These are phyloP conservation scores for Exophiala alcalophila DNA, from an alignment of 2,329 filamentous ascomycete genomes.

Conservation along the genomic window DNA sequence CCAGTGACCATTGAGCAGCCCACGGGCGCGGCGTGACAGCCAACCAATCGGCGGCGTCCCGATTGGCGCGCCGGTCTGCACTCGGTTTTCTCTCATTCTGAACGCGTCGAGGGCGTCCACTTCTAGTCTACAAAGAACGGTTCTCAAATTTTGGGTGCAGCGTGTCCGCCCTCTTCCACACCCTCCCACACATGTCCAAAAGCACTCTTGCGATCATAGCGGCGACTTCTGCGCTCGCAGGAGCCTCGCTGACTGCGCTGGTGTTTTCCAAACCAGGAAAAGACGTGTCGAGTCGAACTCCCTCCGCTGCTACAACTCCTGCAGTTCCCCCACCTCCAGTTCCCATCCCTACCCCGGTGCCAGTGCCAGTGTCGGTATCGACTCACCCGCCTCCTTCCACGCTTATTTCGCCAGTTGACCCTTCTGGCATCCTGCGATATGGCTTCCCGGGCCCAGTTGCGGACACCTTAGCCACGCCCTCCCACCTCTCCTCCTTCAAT, in stretches of 20 bases:
- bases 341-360: constrained; percentile 32
- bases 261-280: constrained; percentile 58
- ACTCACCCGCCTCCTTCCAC: constrained; percentile 25
- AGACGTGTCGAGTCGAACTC: constrained; percentile 36
- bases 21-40: too few relatives aligned
- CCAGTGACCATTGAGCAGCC: too few relatives aligned
- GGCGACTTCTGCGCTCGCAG: constrained; percentile 71
- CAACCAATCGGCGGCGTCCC: background rate
- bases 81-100: too few relatives aligned
- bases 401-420: constrained; percentile 60
- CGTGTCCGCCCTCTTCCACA: background rate
- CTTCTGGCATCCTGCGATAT: constrained; percentile 74
- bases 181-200: constrained; percentile 64
- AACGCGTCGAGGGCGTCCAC: too few relatives aligned
- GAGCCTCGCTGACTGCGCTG: constrained; percentile 68
- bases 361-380: constrained; percentile 29
- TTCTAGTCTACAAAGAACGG: background rate
- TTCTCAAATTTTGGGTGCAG: background rate
- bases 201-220: constrained; percentile 72
- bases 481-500: constrained; percentile 85
- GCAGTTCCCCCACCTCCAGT: constrained; percentile 33
- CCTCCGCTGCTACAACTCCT: constrained; percentile 37
- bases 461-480: constrained; percentile 73
- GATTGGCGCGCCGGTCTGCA: too few relatives aligned
- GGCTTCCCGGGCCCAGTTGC: constrained; percentile 88